Conservation (phyloP, 305 asterid species). For the Fraxinus baroniana region DNA sequence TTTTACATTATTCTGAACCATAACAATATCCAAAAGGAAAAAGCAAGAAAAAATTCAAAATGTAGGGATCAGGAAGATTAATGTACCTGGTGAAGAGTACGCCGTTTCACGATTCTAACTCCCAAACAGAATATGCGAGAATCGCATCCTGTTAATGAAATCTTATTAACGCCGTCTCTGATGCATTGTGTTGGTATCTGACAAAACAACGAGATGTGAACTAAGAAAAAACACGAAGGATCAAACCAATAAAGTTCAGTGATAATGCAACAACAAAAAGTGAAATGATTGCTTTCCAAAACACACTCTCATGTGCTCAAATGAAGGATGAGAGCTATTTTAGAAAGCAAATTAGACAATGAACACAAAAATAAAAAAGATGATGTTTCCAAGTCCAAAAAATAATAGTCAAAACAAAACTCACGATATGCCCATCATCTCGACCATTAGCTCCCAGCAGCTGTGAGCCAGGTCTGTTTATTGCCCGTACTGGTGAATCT, state of each 20-base stretch:
- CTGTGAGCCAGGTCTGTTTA: constrained; percentile 91
- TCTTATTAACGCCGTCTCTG: constrained; percentile 90
- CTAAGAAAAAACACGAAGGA: constrained; percentile 8
- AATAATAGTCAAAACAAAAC: constrained; percentile 33
- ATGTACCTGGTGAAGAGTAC: constrained; percentile 78
- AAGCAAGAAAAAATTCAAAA: constrained; percentile 10
- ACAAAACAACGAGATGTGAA: constrained; percentile 31
- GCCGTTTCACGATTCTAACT: constrained; percentile 87
- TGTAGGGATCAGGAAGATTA: constrained; percentile 15
- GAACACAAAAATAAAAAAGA: neutral
- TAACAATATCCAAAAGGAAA: neutral
- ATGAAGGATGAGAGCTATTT: neutral
- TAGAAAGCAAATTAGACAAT: neutral
- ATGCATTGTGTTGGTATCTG: constrained; percentile 82
- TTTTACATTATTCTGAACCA: constrained; percentile 15
- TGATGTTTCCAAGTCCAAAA: neutral
- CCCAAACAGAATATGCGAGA: constrained; percentile 89
- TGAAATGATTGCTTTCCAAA: neutral
- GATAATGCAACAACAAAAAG: constrained; percentile 6
- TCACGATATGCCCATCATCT: constrained; percentile 94
- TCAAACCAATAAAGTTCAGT: constrained; percentile 13
- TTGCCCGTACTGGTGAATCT: constrained; percentile 89
- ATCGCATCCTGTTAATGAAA: constrained; percentile 82
- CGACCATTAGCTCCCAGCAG: constrained; percentile 92
- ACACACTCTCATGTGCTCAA: neutral